Conservation (phyloP, 2,329 filamentous ascomycete species). For the Lasiodiplodia sp. region DNA sequence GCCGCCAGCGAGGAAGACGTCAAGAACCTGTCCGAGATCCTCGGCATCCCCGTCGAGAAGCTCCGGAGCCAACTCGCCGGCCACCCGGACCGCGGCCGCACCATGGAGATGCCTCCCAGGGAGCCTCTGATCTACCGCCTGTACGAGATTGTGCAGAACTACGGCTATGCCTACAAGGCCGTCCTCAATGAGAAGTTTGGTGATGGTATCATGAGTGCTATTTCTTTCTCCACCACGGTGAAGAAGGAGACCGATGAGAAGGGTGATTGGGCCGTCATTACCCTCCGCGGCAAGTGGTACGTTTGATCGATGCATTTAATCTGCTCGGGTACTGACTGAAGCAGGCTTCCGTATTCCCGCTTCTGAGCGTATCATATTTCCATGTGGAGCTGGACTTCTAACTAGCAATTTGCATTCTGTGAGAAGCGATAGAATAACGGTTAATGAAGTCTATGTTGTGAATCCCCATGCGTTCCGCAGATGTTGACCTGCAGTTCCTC, state of each 20-base stretch:
- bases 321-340: constrained; percentile 31
- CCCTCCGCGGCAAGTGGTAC: constrained; percentile 82
- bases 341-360: constrained; percentile 58
- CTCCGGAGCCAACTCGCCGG: constrained; percentile 71
- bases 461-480: neutral
- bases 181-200: constrained; percentile 88
- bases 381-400: neutral
- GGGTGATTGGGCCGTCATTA: constrained; percentile 87
- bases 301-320: constrained; percentile 37
- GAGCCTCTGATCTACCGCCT: constrained; percentile 89
- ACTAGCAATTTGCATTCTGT: neutral
- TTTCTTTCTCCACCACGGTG: constrained; percentile 87
- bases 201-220: constrained; percentile 93
- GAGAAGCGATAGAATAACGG: constrained; percentile 10
- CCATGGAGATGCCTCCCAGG: constrained; percentile 81
- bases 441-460: neutral
- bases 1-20: constrained; percentile 75
- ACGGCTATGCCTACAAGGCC: constrained; percentile 95
- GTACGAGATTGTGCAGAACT: constrained; percentile 96
- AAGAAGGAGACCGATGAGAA: constrained; percentile 91
- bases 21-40: constrained; percentile 69
- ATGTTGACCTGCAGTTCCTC: neutral
- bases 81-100: constrained; percentile 81
- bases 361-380: constrained; percentile 44
- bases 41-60: constrained; percentile 64